Conservation (phyloP, 352 stramenopile species). For the Pythium brachiatum region DNA sequence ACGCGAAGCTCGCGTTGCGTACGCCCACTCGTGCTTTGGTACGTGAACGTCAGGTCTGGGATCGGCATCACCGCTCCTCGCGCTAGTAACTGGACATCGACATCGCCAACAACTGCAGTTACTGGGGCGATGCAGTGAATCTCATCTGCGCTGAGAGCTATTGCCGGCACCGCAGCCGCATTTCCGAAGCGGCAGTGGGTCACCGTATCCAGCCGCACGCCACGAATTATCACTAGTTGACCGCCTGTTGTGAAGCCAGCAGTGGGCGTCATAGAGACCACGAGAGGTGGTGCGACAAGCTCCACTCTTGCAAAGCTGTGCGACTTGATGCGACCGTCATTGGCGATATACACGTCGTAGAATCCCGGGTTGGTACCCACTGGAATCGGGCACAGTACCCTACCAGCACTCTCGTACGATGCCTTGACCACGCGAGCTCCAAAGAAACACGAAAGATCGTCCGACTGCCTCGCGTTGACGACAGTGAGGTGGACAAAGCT, state of each 20-base stretch:
- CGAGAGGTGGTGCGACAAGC: slow-evolving; percentile 47
- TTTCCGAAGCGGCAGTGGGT: slow-evolving; percentile 75
- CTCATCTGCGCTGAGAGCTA: slow-evolving; percentile 11
- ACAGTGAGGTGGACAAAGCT: slow-evolving; percentile 34
- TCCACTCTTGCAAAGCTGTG: slow-evolving; percentile 34
- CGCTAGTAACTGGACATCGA: slow-evolving; percentile 42
- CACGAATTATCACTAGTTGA: slow-evolving; percentile 38
- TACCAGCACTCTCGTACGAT: slow-evolving; percentile 33
- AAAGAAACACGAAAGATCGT: slow-evolving; percentile 61
- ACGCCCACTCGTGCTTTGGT: slow-evolving; percentile 27
- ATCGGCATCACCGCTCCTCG: slow-evolving; percentile 41
- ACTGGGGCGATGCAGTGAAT: slow-evolving; percentile 24
- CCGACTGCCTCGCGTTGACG: slow-evolving; percentile 32
- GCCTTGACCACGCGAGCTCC: slow-evolving; percentile 20
- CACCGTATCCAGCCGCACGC: slow-evolving; percentile 47
- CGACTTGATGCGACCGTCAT: slow-evolving; percentile 48
- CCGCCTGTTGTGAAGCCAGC: slow-evolving; percentile 37
- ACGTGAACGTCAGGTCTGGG: slow-evolving; percentile 41
- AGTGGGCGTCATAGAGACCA: slow-evolving; percentile 35
- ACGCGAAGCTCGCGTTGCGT: slow-evolving; percentile 20
- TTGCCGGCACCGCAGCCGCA: slow-evolving; percentile 21
- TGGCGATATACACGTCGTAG: slow-evolving; percentile 43
- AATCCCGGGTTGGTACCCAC: slow-evolving; percentile 20
- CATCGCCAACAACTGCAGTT: slow-evolving; percentile 26
- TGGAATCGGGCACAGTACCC: slow-evolving; percentile 41